Evolutionary conservation across 1,139 yeast species (phyloP).

Genomic region (Pichia cactophila): DNA sequence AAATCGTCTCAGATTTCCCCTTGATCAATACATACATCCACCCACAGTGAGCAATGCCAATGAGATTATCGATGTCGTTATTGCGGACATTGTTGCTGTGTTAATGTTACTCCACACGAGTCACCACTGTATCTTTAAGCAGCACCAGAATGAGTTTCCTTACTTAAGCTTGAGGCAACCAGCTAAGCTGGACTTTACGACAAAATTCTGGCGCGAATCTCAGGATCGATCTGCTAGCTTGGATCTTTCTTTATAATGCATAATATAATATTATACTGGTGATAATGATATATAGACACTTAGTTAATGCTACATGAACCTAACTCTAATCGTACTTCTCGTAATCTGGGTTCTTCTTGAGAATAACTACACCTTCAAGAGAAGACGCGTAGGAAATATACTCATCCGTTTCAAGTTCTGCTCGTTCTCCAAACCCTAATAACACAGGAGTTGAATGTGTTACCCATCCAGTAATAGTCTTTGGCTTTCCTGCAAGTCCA

Average conservation of each 20-base stretch:
- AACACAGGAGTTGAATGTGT: slow-evolving; percentile 97
- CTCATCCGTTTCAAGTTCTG: slow-evolving; percentile 93
- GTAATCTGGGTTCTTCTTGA: slow-evolving; percentile 84
- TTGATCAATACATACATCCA: slow-evolving; percentile 11
- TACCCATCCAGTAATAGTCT: slow-evolving; percentile 98
- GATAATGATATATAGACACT: too few species aligned
- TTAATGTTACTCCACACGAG: background rate
- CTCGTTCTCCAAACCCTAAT: slow-evolving; percentile 89
- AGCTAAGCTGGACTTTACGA: background rate
- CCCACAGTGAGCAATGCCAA: slow-evolving; percentile 14
- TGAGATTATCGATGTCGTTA: slow-evolving; percentile 9
- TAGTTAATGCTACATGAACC: background rate
- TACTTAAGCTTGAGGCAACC: background rate
- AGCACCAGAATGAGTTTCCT: background rate
- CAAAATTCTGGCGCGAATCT: too few species aligned
- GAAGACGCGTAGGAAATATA: slow-evolving; percentile 76
- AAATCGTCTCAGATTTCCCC: too few species aligned
- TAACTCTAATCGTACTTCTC: slow-evolving; percentile 17
- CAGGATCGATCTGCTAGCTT: too few species aligned
- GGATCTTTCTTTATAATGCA: too few species aligned
- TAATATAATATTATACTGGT: background rate
- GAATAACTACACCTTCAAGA: slow-evolving; percentile 87
- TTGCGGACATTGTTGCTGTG: slow-evolving; percentile 7
- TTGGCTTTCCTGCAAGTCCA: slow-evolving; percentile 98
- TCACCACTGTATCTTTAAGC: background rate